Evolutionary conservation across 106 monocot species (phyloP).

Genomic region (Amphibolis antarctica): DNA sequence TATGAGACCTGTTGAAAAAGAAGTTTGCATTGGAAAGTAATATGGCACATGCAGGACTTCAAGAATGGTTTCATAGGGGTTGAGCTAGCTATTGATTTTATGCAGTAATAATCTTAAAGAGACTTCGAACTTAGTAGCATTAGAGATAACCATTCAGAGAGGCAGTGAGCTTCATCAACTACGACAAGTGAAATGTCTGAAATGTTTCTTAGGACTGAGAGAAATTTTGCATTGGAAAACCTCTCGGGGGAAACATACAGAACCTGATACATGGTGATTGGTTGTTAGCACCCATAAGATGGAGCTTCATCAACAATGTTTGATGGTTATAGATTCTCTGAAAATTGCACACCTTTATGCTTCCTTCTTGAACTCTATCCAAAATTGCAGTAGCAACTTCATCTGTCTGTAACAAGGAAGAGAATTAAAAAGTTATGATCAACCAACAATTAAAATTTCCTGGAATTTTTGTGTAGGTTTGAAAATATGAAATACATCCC

Average conservation of each 20-base stretch:
- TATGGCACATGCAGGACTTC: no score
- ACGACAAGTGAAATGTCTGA: conserved; percentile 62
- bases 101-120: no score
- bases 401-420: conserved; percentile 35
- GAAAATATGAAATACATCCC: no score
- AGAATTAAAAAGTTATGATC: neutral
- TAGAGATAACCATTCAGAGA: conserved; percentile 82
- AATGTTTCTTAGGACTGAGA: conserved; percentile 37
- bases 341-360: conserved; percentile 47
- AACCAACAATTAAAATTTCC: no score
- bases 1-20: conserved; percentile 66
- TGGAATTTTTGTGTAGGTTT: no score
- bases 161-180: conserved; percentile 98
- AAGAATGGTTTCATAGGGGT: no score
- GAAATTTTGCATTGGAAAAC: conserved; percentile 63
- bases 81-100: no score
- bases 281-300: neutral
- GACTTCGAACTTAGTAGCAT: neutral
- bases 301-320: neutral
- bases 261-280: conserved; percentile 41
- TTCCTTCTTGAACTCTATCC: conserved; percentile 41
- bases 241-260: conserved; percentile 98
- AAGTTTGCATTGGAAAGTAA: neutral
- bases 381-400: conserved; percentile 64
- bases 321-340: neutral